phyloP scores from a whole-genome alignment of 1,284 basidiomycete genomes.

The Sanghuangporus weigelae region DNA sequence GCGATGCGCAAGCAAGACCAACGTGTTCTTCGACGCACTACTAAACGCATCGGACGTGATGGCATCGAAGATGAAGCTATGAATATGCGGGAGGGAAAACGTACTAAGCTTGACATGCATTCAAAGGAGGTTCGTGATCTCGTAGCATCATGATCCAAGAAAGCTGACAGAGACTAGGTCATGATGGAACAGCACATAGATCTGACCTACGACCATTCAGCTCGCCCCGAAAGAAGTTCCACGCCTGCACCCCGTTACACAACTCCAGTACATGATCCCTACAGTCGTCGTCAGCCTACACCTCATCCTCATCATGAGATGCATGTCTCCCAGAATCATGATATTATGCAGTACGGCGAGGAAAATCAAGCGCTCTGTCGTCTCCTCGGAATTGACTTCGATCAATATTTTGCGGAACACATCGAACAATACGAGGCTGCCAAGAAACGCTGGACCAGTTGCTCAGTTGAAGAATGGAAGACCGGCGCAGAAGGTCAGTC shows the following conservation, averaged over 20 bases:
- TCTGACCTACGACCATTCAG: not conserved
- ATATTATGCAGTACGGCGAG: not conserved
- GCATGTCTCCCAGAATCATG: not conserved
- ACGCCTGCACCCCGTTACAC: constrained; percentile 1
- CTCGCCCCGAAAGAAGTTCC: not conserved
- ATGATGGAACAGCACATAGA: not conserved
- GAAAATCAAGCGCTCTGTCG: constrained; percentile 10
- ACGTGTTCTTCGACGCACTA: constrained; percentile 6
- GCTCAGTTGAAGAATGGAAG: constrained; percentile 21
- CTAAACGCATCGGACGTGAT: constrained; percentile 11
- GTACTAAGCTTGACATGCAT: constrained; percentile 7
- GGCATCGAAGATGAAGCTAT: not conserved
- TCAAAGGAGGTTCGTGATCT: constrained; percentile 8
- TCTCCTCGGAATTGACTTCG: constrained; percentile 17
- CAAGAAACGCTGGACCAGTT: constrained; percentile 18
- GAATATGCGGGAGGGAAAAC: constrained; percentile 7
- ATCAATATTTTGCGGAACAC: constrained; percentile 15
- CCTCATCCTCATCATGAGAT: not conserved
- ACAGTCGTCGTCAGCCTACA: not conserved
- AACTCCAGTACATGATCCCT: not conserved
- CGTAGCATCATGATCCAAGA: not conserved
- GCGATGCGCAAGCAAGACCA: not conserved
- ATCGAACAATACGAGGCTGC: constrained; percentile 19
- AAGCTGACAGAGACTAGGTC: not conserved
- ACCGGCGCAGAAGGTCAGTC: constrained; percentile 17